A percentile compares a stretch with the other conserved stretches of the same genome.
These are phyloP conservation scores for Ogataea methanolica DNA, from an alignment of 805 yeast species.

Conservation along the genomic window DNA sequence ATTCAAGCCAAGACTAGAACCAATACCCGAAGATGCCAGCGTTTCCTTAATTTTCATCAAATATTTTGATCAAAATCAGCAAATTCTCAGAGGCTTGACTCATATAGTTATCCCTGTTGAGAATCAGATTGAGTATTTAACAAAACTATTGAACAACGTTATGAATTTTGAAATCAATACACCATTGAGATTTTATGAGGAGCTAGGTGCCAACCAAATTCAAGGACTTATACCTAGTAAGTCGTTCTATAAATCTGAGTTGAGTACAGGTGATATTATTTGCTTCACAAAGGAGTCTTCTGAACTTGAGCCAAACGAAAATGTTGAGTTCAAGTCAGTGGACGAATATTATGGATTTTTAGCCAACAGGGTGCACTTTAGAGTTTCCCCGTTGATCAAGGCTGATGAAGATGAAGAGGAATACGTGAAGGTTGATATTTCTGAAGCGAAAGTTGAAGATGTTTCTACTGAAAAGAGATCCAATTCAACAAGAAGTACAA, in stretches of 20 bases:
- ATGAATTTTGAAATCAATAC: conserved; percentile 35
- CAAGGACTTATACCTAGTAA: conserved; percentile 36
- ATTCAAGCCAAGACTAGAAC: conserved; percentile 19
- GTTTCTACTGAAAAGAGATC: conserved; percentile 6
- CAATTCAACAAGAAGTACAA: conserved; percentile 7
- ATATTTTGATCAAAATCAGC: conserved; percentile 39
- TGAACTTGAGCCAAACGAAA: conserved; percentile 1
- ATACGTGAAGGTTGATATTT: conserved; percentile 34
- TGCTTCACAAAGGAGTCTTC: conserved; percentile 24
- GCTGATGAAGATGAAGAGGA: conserved; percentile 45
- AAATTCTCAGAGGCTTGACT: conserved; percentile 60
- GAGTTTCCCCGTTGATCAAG: conserved; percentile 39
- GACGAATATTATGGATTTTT: conserved; percentile 50
- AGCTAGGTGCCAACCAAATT: conserved; percentile 50
- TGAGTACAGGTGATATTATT: conserved; percentile 67
- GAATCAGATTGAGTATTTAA: conserved; percentile 37
- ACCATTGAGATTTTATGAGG: conserved; percentile 49
- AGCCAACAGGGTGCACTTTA: conserved; percentile 56
- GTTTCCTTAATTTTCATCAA: conserved; percentile 23
- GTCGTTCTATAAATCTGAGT: conserved; percentile 52
- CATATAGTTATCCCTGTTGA: conserved; percentile 50
- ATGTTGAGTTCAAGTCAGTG: conserved; percentile 28
- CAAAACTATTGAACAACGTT: conserved; percentile 36
- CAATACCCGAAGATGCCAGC: conserved; percentile 16
- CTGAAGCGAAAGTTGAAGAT: conserved; percentile 10